Conservation (phyloP, 352 stramenopile genomes). For the Halophytophthora polymorphica region DNA sequence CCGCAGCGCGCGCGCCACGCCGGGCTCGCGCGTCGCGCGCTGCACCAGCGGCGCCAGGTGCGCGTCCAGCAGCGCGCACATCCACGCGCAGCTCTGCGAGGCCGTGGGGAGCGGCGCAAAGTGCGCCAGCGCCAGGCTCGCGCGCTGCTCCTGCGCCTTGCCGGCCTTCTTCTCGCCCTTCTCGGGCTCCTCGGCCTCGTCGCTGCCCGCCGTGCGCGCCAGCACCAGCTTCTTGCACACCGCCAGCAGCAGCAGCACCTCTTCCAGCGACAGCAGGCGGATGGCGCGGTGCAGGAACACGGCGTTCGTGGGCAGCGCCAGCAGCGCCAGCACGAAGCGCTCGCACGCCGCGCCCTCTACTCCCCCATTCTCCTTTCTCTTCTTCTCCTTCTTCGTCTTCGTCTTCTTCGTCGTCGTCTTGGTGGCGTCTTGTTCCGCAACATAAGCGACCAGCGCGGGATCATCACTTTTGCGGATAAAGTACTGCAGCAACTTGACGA, state of each 20-base stretch:
- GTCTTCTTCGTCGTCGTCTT: conserved; percentile 23
- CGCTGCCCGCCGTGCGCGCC: conserved; percentile 28
- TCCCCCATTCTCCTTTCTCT: conserved; percentile 4
- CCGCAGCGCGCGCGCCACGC: conserved; percentile 35
- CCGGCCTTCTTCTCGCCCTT: conserved; percentile 20
- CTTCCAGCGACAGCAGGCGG: conserved; percentile 57
- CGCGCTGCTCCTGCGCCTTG: conserved; percentile 9
- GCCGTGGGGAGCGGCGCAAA: conserved; percentile 37
- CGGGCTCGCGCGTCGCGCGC: conserved; percentile 41
- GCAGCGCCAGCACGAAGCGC: conserved; percentile 52
- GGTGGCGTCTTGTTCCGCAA: conserved; percentile 6
- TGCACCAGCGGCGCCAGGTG: conserved; percentile 70
- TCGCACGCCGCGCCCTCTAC: conserved; percentile 30
- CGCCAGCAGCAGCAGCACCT: conserved; percentile 65
- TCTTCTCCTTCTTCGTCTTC: conserved; percentile 20
- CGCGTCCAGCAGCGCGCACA: conserved; percentile 68
- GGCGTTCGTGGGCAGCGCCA: conserved; percentile 58
- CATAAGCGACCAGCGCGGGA: conserved; percentile 33
- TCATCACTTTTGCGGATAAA: conserved; percentile 63
- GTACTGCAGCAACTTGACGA: conserved; percentile 71
- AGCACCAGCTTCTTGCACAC: conserved; percentile 73
- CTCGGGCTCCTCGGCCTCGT: conserved; percentile 7
- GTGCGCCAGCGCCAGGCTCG: conserved; percentile 14
- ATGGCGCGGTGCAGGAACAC: conserved; percentile 82
- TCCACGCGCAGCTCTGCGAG: conserved; percentile 65